Base-by-base conservation (phyloP, 192 early-diverging fungal species). In the Podochytrium sp. region DNA sequence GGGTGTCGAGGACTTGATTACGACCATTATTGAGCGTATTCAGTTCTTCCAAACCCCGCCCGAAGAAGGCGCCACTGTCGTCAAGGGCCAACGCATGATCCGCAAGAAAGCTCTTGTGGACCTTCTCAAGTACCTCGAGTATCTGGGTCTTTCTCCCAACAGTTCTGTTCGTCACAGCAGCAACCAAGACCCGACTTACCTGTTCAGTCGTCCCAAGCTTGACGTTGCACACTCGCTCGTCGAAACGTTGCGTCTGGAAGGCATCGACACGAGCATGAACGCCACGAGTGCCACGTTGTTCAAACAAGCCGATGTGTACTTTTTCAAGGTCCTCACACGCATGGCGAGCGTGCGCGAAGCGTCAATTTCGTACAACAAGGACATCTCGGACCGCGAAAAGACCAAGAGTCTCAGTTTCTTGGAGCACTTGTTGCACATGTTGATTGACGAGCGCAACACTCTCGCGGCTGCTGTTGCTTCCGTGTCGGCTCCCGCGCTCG, bases 81-180 rank as follows among this genome's bases (percentile, higher is more conserved):
- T 78, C 40, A 93, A 92, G 52, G 83, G 86, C 50, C 86, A 89
- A 66, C 89, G 92, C 65, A 67, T 86, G 34, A 76, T 93, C 25
- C 87, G 91, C 32, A 92, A 92, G 77, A 93, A 92, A 72, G 87
- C 94, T 1, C 71, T 92, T 2, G 91, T 91, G 32, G 93, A 96
- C 66, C 75, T 93, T 23, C 81, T 94, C 52, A 93, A 91, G 73
- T 82, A 91, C 53, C 65, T 96, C 29, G 82, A 87, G 33, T 75
- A 85, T 27, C 69, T 94, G 42, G 94, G 94, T 25, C 69, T 87
- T 10, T 83, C 80, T 7, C 56, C 80, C 2, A 66, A 81, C 33
- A 71, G 72, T 52, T 73, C 76, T 1, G 74, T 78, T 2, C 39
- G 55, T 27, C 78, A 78, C 42, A 51, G 27, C 10, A 58, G 71